These are phyloP conservation scores for Russula lepida DNA, from an alignment of 768 basidiomycete species.

Conservation along the genomic window DNA sequence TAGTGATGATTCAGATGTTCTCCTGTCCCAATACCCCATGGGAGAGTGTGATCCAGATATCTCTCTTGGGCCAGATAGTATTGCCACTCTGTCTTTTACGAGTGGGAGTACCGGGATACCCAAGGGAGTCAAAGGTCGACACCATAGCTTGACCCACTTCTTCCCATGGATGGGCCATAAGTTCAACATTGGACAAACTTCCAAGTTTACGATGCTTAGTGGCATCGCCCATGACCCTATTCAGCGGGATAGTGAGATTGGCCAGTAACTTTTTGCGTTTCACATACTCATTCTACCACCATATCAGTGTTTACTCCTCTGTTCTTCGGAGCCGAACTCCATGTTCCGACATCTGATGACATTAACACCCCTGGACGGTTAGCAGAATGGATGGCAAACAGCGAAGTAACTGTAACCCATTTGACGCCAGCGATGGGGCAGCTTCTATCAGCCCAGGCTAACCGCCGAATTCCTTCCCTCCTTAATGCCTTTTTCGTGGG, in stretches of 20 bases:
- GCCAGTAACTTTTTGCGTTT: background rate
- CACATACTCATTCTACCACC: conserved; percentile 8
- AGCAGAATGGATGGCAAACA: conserved; percentile 97
- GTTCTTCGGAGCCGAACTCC: conserved; percentile 91
- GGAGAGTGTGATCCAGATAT: conserved; percentile 72
- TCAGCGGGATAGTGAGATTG: conserved; percentile 87
- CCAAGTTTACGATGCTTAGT: conserved; percentile 96
- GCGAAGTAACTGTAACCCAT: conserved; percentile 89
- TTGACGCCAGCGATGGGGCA: conserved; percentile 99
- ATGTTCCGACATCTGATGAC: conserved; percentile 94
- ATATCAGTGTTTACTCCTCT: conserved; percentile 89
- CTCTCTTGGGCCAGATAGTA: conserved; percentile 85
- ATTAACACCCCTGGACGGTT: conserved; percentile 95
- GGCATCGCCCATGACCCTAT: conserved; percentile 99
- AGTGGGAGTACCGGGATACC: conserved; percentile 97
- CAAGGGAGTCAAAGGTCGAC: conserved; percentile 93
- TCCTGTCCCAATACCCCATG: conserved; percentile 44
- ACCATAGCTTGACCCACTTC: conserved; percentile 96
- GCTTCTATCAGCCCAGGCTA: conserved; percentile 83
- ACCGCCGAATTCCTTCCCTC: conserved; percentile 75
- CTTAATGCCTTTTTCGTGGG: conserved; percentile 95
- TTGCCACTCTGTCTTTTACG: conserved; percentile 93
- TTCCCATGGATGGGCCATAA: conserved; percentile 98
- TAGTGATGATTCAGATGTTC: conserved; percentile 45
- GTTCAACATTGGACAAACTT: conserved; percentile 64